These are phyloP conservation scores for Wallacemonas sp. DNA, from an alignment of 208 protist genomes.

Conservation along the genomic window DNA sequence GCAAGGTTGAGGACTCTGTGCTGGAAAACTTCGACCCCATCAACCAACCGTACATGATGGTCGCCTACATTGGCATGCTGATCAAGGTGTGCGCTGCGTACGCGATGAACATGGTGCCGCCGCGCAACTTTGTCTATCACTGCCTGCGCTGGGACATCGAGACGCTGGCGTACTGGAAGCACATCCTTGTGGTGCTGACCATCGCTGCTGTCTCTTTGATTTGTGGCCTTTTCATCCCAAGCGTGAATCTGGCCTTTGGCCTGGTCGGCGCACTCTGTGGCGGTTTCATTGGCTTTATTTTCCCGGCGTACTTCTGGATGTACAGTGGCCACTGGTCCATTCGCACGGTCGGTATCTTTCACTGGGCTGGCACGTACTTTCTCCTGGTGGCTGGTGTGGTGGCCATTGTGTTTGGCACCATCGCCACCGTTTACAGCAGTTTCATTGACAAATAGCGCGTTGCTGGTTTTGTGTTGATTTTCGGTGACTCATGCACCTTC, in stretches of 20 bases:
- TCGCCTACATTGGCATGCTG: constrained; percentile 70
- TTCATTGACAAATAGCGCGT: constrained; percentile 6
- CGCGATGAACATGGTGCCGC: constrained; percentile 64
- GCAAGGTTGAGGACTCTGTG: constrained; percentile 36
- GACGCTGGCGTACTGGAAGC: constrained; percentile 68
- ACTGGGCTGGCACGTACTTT: constrained; percentile 25
- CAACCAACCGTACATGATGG: constrained; percentile 57
- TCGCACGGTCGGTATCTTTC: constrained; percentile 15
- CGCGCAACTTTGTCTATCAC: constrained; percentile 64
- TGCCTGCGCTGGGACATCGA: constrained; percentile 54
- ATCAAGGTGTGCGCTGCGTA: constrained; percentile 66
- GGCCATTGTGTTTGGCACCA: constrained; percentile 40
- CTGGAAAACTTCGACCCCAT: constrained; percentile 63
- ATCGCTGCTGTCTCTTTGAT: constrained; percentile 42
- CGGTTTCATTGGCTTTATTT: constrained; percentile 48
- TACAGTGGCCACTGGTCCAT: constrained; percentile 26
- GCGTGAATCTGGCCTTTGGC: constrained; percentile 68
- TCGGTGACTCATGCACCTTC: not conserved
- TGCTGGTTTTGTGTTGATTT: not conserved
- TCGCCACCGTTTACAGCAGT: constrained; percentile 26
- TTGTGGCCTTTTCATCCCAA: constrained; percentile 67
- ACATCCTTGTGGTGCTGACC: constrained; percentile 36
- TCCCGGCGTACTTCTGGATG: constrained; percentile 40
- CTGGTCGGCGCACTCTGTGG: constrained; percentile 38
- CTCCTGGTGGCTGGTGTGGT: constrained; percentile 27